Evolutionary conservation across 164 flowering plant species (phyloP).

Genomic region (Vitis rotundifolia): DNA sequence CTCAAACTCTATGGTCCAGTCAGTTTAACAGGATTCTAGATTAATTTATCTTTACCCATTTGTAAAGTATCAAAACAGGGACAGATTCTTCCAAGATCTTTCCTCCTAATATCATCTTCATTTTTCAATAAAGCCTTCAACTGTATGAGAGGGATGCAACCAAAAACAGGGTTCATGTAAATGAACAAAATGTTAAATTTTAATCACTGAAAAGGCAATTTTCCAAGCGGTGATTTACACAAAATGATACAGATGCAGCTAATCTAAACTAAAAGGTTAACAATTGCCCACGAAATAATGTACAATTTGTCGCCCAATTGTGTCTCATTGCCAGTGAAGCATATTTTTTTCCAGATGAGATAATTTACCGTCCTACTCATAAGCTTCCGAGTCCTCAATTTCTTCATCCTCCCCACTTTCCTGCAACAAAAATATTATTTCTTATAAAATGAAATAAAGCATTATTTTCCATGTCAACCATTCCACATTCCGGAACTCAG

Average conservation of each 20-base stretch:
- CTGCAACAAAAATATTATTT: conserved; percentile 36
- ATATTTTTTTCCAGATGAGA: background rate
- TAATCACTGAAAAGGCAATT: background rate
- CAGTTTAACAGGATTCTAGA: too few relatives aligned
- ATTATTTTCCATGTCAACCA: background rate
- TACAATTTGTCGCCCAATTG: conserved; percentile 17
- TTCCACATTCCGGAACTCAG: too few relatives aligned
- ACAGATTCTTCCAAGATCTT: too few relatives aligned
- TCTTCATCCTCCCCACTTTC: conserved; percentile 67
- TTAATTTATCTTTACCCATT: too few relatives aligned
- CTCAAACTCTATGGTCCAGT: too few relatives aligned
- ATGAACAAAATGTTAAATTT: background rate
- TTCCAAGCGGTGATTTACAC: conserved; percentile 11
- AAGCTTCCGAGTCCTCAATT: conserved; percentile 45
- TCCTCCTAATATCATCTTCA: too few relatives aligned
- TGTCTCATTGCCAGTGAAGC: conserved; percentile 14
- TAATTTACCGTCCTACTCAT: conserved; percentile 17
- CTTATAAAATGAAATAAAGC: background rate
- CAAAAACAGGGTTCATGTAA: too few relatives aligned
- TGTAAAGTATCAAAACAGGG: too few relatives aligned
- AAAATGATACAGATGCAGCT: background rate
- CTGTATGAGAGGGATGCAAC: too few relatives aligned
- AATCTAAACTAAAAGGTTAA: background rate
- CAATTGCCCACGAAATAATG: conserved; percentile 5
- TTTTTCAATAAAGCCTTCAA: too few relatives aligned